Conservation (phyloP, 805 yeast species). For the Saccharomycopsis oosterbeekiorum region DNA sequence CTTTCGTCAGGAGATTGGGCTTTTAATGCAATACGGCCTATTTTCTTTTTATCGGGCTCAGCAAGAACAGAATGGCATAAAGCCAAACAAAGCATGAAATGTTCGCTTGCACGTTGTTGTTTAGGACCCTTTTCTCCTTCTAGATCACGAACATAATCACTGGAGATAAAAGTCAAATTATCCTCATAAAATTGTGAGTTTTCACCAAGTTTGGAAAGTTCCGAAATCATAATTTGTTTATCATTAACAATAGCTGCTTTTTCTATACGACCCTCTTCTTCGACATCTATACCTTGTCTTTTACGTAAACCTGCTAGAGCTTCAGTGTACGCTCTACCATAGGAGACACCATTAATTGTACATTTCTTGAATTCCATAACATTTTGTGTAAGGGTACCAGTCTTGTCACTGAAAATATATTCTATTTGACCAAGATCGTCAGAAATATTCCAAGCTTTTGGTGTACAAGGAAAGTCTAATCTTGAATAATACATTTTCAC, state of each 20-base stretch:
- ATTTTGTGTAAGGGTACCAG: slow-evolving; percentile 97
- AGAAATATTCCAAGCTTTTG: slow-evolving; percentile 77
- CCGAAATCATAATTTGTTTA: slow-evolving; percentile 46
- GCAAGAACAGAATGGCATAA: slow-evolving; percentile 71
- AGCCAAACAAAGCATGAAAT: slow-evolving; percentile 68
- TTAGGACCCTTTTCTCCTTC: slow-evolving; percentile 38
- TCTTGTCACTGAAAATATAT: slow-evolving; percentile 82
- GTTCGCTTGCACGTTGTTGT: slow-evolving; percentile 54
- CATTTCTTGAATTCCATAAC: slow-evolving; percentile 81
- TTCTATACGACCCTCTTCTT: slow-evolving; percentile 45
- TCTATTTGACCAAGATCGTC: slow-evolving; percentile 84
- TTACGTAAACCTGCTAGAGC: slow-evolving; percentile 72
- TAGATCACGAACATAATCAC: slow-evolving; percentile 54
- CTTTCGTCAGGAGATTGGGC: slow-evolving; percentile 88
- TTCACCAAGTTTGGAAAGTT: slow-evolving; percentile 30
- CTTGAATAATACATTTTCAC: slow-evolving; percentile 57
- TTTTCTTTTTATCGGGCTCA: slow-evolving; percentile 53
- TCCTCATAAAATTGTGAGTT: slow-evolving; percentile 39
- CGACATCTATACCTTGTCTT: slow-evolving; percentile 69
- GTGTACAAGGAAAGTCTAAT: slow-evolving; percentile 73
- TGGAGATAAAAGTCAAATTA: slow-evolving; percentile 62
- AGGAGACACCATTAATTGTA: slow-evolving; percentile 60
- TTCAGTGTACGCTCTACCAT: slow-evolving; percentile 77
- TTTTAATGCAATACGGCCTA: slow-evolving; percentile 45
- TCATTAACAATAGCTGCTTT: slow-evolving; percentile 47